Conservation (phyloP, 768 basidiomycete species). For the Mycena floridula region DNA sequence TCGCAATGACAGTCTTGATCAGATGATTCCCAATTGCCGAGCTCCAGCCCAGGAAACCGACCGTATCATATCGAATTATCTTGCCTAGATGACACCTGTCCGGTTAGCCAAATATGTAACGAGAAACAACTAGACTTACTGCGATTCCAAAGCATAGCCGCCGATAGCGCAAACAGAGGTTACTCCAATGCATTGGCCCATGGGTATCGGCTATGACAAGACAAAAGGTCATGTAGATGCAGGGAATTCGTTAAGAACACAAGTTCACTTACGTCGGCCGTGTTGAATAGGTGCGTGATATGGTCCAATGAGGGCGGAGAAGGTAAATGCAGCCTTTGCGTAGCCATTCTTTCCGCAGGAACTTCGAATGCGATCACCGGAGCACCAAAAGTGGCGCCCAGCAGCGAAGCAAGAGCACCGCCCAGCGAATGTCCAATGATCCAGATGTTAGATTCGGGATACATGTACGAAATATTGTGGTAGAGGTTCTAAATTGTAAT, state of each 20-base stretch:
- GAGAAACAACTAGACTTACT: no score
- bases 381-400: conserved; percentile 85
- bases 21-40: conserved; percentile 76
- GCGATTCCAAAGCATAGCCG: conserved; percentile 84
- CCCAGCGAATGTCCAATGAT: conserved; percentile 86
- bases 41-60: conserved; percentile 72
- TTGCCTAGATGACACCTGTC: conserved; percentile 89
- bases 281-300: conserved; percentile 88
- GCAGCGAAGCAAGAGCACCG: conserved; percentile 82
- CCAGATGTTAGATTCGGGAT: conserved; percentile 85
- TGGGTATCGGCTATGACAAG: conserved; percentile 93
- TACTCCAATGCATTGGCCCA: conserved; percentile 73
- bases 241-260: no score
- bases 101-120: no score
- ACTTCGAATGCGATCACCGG: conserved; percentile 91
- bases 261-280: no score
- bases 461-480: conserved; percentile 78
- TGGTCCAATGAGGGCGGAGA: conserved; percentile 49
- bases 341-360: conserved; percentile 72
- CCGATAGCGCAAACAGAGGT: conserved; percentile 72
- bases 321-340: conserved; percentile 82
- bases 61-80: conserved; percentile 84
- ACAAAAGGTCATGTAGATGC: no score
- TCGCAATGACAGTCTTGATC: conserved; percentile 67
- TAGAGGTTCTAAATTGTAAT: conserved; percentile 67